Base-by-base conservation (phyloP, 345 rosid genomes). In the Acer saccharum region DNA sequence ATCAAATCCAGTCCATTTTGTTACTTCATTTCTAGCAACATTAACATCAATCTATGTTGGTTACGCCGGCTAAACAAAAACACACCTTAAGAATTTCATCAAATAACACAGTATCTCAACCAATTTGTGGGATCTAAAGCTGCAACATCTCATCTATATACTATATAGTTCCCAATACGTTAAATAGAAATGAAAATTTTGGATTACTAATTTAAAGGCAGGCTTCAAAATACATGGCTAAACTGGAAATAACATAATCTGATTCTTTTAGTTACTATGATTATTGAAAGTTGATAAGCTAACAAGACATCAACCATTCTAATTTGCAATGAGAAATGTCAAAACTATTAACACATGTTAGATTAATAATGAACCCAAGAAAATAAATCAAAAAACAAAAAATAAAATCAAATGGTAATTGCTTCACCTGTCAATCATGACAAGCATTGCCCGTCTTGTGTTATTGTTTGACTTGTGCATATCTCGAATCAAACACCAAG, bases 401-500 rank as follows among this genome's bases (percentile, higher is more conserved):
- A 54, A 41, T n/a, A n/a, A n/a, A n/a, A 23, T 43, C 46, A 41
- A 39, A 71, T 43, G 46, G 46, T 7, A 43, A 43, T 43, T 23
- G 35, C 60, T 72, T 82, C 27, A 95, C 98, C 97, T 84, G 77
- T 93, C 97, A 83, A 93, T 92, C 94, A 95, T 89, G 14, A 89
- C 80, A 76, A 93, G 90, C 97, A 93, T 89, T 12, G 94, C 83
- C 17, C 80, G 87, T 80, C 93, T 80, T 62, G 87, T 83, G 72
- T 82, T 89, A 78, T 81, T 77, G 2, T 86, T 84, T 55, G 80
- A 82, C 66, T 81, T 87, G 82, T 84, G 85, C 83, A 88, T 79
- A 70, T 95, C 93, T 66, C 91, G 89, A 70, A 93, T 88, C 88
- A 95, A 83, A 83, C 90, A 84, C 98, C 97, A 93, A 80, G 92